These are phyloP conservation scores for Sclerospora graminicola DNA, from an alignment of 352 stramenopile species.

Conservation along the genomic window DNA sequence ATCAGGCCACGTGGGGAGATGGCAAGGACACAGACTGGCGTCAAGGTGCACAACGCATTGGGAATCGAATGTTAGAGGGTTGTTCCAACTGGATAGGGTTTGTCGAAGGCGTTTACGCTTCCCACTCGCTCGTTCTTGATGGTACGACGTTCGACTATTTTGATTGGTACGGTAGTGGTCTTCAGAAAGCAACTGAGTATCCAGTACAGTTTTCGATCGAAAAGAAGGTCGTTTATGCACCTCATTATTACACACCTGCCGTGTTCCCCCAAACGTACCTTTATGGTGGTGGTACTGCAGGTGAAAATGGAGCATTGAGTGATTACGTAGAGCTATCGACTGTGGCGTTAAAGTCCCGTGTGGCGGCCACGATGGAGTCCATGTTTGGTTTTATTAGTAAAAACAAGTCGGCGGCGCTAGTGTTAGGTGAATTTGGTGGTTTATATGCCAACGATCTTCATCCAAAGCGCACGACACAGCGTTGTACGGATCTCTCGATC, in stretches of 20 bases:
- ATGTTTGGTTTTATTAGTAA: slow-evolving; percentile 68
- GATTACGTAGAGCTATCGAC: slow-evolving; percentile 53
- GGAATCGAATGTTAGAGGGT: slow-evolving; percentile 60
- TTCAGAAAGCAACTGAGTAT: slow-evolving; percentile 41
- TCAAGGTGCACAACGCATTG: slow-evolving; percentile 55
- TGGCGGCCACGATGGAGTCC: slow-evolving; percentile 54
- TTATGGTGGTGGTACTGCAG: slow-evolving; percentile 45
- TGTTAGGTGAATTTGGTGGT: no score
- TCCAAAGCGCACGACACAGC: no score
- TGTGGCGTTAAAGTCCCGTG: slow-evolving; percentile 28
- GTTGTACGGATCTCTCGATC: no score
- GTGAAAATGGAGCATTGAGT: slow-evolving; percentile 37
- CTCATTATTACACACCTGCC: slow-evolving; percentile 76
- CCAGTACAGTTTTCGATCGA: slow-evolving; percentile 40
- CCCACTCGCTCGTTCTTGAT: slow-evolving; percentile 37
- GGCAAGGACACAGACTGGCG: slow-evolving; percentile 58
- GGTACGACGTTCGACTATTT: slow-evolving; percentile 48
- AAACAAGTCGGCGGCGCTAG: slow-evolving; percentile 35
- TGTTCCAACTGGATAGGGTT: slow-evolving; percentile 73
- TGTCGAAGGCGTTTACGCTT: slow-evolving; percentile 54
- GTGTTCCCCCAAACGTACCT: slow-evolving; percentile 69
- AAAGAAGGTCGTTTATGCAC: slow-evolving; percentile 76
- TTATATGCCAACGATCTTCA: no score
- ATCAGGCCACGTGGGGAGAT: slow-evolving; percentile 56
- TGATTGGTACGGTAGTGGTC: slow-evolving; percentile 71